Base-by-base conservation (phyloP, 2,329 filamentous ascomycete species). In the Nemania sp. region DNA sequence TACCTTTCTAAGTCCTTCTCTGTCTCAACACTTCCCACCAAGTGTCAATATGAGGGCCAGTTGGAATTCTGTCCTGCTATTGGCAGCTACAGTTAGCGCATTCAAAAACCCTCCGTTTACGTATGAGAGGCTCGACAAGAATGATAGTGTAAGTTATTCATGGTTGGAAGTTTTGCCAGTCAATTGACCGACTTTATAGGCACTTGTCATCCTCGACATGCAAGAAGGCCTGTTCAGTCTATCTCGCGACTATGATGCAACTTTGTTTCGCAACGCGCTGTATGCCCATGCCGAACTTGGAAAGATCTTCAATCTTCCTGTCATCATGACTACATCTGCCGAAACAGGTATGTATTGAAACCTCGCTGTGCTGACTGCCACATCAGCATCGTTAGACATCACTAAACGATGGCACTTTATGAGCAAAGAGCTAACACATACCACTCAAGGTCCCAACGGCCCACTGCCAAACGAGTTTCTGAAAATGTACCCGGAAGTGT, bases 271-370 rank as follows among this genome's bases (percentile, higher is more conserved):
- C 61, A 83, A 89, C 71, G 85, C 85, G 73, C 85, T 91, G 65
- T 76, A 90, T 43, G 89, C 86, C 0, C 89, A 91, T 65, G 83
- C 88, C 17, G 83, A 83, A 5, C 73, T 91, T 2, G 89, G 84
- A 56, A 83, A 87, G 57, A 76, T 86, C 57, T 92, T 92, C 70
- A 76, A 87, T 68, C 72, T 91, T 4, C 89, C 90, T 9, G 84
- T 88, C 4, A 79, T 93, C 59, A 74, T 92, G 78, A 90, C 87
- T 13, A 89, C 86, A 5, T 91, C 88, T 6, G 87, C 88, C 5
- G 82, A 91, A 67, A 77, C 74, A 34, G 80, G 79, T 79, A 66
- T 21, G 48, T 21, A 15, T 32, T 12, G n/a, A 34, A 42, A 18
- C 3, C 18, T 34, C 6, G 5, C 35, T 7, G 5, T n/a, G n/a